phyloP scores from a whole-genome alignment of 257 asterid genomes.

The Nicotiana otophora region DNA sequence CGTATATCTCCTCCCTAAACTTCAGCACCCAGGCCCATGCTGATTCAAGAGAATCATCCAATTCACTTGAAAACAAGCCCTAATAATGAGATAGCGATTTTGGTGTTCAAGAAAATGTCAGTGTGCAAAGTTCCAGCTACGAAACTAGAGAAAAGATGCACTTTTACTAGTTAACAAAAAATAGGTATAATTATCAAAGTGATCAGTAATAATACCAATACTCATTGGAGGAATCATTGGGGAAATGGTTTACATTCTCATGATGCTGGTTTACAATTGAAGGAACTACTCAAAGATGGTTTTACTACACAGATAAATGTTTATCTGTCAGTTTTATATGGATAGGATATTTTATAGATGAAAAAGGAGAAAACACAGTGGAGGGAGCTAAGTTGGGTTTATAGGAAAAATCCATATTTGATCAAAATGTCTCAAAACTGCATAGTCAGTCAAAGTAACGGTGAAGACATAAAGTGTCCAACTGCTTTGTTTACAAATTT shows the following conservation, averaged over 20 bases:
- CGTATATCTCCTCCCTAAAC: slow-evolving; percentile 80
- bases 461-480: background rate
- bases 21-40: slow-evolving; percentile 68
- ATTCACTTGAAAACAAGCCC: slow-evolving; percentile 74
- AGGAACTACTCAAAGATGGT: background rate
- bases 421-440: background rate
- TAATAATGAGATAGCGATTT: background rate
- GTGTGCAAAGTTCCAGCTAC: background rate
- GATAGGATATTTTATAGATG: background rate
- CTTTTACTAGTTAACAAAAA: background rate
- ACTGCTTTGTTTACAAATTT: background rate
- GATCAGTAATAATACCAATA: background rate
- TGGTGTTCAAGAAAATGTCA: background rate
- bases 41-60: slow-evolving; percentile 55
- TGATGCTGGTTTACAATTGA: background rate
- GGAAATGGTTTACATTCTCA: slow-evolving; percentile 1
- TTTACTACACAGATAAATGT: background rate
- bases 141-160: slow-evolving; percentile 7
- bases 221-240: background rate
- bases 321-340: background rate
- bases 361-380: background rate
- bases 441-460: background rate
- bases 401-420: background rate
- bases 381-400: background rate
- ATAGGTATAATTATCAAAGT: background rate